Percentiles rank a stretch among this genome's conserved stretches.
Conservation (phyloP, 345 rosid genomes). For the Erysimum cheiranthoides region DNA sequence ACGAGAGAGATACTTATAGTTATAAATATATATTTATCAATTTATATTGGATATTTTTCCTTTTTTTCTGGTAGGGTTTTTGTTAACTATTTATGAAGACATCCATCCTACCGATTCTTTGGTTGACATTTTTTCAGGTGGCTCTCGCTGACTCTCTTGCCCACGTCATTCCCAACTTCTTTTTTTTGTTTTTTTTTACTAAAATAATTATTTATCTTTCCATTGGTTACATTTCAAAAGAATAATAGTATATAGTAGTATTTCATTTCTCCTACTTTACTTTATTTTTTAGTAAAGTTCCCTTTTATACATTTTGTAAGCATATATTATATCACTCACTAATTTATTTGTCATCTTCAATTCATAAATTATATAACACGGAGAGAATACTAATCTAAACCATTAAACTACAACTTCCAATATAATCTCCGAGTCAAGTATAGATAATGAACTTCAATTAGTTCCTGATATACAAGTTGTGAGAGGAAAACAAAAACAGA, state of each 20-base stretch:
- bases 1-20: slow-evolving; percentile 48
- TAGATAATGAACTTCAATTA: no score
- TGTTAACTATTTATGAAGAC: slow-evolving; percentile 41
- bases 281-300: slow-evolving; percentile 31
- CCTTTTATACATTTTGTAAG: not conserved
- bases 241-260: slow-evolving; percentile 20
- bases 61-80: slow-evolving; percentile 43
- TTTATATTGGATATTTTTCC: slow-evolving; percentile 23
- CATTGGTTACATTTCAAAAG: slow-evolving; percentile 22
- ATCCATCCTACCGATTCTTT: slow-evolving; percentile 38
- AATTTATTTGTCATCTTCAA: not conserved
- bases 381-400: no score
- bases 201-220: not conserved
- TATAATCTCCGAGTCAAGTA: no score
- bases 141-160: slow-evolving; percentile 49
- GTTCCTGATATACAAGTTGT: no score
- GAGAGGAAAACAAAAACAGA: not conserved
- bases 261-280: slow-evolving; percentile 32
- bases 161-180: slow-evolving; percentile 44
- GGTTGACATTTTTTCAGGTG: slow-evolving; percentile 51
- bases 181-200: not conserved
- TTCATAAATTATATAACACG: no score
- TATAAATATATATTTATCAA: slow-evolving; percentile 44
- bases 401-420: no score
- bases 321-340: not conserved